Percentiles rank a stretch among this genome's conserved stretches.
Conservation (phyloP, 1,284 basidiomycete genomes). For the Austroboletus olivaceoglutinosus region DNA sequence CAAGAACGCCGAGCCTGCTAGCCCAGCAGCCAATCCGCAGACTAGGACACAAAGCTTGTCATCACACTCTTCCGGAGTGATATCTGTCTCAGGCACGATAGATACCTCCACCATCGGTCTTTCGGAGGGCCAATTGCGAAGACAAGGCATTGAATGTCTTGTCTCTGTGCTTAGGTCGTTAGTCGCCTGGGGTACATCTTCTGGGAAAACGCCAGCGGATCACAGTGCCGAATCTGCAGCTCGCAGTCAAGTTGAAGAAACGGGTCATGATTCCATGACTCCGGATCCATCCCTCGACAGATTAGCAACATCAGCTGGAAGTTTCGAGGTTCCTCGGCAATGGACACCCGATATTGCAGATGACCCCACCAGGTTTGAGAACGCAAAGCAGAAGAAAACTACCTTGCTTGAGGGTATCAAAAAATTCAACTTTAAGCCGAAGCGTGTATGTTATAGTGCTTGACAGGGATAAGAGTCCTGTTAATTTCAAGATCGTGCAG, state of each 20-base stretch:
- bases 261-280: conserved; percentile 46
- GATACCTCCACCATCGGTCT: conserved; percentile 66
- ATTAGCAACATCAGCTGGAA: conserved; percentile 42
- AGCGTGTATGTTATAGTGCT: conserved; percentile 54
- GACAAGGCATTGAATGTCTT: conserved; percentile 89
- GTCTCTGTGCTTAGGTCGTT: conserved; percentile 85
- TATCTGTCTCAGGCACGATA: conserved; percentile 64
- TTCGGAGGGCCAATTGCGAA: conserved; percentile 80
- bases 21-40: conserved; percentile 57
- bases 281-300: conserved; percentile 56
- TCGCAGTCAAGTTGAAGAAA: conserved; percentile 52
- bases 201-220: conserved; percentile 51
- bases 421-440: conserved; percentile 98
- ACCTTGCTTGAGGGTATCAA: conserved; percentile 93
- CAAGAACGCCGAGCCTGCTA: conserved; percentile 56
- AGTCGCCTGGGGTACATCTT: conserved; percentile 81
- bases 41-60: conserved; percentile 45
- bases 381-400: conserved; percentile 96
- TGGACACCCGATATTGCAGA: conserved; percentile 78
- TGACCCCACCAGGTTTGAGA: conserved; percentile 93
- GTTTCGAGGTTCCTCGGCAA: conserved; percentile 55
- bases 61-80: conserved; percentile 64
- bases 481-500: conserved; percentile 36
- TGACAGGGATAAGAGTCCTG: neutral
- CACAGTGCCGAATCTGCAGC: conserved; percentile 39